A percentile compares a stretch with the other conserved stretches of the same genome.
Conservation (phyloP, 192 early-diverging fungal species). For the Allomyces arbusculus region DNA sequence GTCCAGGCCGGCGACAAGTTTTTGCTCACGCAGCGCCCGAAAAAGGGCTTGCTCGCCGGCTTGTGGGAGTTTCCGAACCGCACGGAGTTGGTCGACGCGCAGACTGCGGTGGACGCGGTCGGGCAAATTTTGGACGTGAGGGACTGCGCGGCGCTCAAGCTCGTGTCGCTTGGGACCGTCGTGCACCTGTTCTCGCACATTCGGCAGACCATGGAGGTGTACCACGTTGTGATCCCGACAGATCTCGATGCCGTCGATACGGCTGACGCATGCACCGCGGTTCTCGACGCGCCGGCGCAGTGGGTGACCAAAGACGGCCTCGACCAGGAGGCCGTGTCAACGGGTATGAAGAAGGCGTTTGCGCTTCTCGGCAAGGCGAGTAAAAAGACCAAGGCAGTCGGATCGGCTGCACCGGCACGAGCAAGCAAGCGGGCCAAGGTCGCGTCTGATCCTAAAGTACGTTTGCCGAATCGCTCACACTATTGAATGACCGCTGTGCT, state of each 20-base stretch:
- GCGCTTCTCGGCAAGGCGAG: conserved; percentile 21
- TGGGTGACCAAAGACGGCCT: conserved; percentile 25
- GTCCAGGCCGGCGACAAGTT: conserved; percentile 11
- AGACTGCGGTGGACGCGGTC: neutral
- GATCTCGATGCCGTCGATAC: neutral
- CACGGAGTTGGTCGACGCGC: conserved; percentile 14
- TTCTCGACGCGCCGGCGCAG: neutral
- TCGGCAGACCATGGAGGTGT: conserved; percentile 24
- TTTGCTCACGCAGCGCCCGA: conserved; percentile 33
- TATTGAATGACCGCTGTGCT: no score
- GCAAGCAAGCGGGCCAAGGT: no score
- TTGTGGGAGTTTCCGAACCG: conserved; percentile 54
- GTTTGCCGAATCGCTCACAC: no score
- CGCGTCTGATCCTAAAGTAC: no score
- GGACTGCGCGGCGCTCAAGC: conserved; percentile 3
- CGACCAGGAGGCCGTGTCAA: conserved; percentile 25
- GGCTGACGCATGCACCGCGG: neutral
- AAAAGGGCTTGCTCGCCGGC: conserved; percentile 41
- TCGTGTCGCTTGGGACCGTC: conserved; percentile 18
- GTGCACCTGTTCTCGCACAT: conserved; percentile 55
- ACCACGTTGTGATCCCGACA: conserved; percentile 11
- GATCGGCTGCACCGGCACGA: no score
- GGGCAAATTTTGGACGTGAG: neutral
- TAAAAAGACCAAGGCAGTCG: neutral
- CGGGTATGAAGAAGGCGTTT: conserved; percentile 31